Conservation (phyloP, 73 alveolate genomes). For the Symbiodinium pilosum region DNA sequence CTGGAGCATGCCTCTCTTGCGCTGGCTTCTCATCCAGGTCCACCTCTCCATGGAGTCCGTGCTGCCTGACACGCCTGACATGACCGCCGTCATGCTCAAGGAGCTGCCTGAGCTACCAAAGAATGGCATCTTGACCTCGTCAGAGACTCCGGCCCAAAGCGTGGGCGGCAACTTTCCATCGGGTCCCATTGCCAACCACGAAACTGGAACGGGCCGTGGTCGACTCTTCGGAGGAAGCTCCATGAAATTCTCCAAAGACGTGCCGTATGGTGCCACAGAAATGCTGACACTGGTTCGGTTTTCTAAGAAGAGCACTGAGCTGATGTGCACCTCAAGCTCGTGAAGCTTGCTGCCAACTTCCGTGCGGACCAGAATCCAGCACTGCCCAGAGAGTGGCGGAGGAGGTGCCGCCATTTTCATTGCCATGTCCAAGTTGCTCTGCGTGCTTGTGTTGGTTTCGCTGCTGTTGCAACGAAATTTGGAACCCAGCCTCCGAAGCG, state of each 20-base stretch:
- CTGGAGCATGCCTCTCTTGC: constrained; percentile 42
- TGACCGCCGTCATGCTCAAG: constrained; percentile 37
- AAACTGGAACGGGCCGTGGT: constrained; percentile 53
- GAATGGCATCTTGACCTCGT: constrained; percentile 46
- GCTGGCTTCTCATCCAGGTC: constrained; percentile 57
- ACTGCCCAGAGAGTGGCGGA: neutral
- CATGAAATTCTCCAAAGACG: constrained; percentile 42
- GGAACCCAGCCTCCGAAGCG: neutral
- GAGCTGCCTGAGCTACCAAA: constrained; percentile 51
- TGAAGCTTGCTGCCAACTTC: constrained; percentile 71
- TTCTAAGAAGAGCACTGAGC: constrained; percentile 84
- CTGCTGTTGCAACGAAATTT: constrained; percentile 39
- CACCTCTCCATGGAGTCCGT: constrained; percentile 41
- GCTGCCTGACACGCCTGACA: constrained; percentile 58
- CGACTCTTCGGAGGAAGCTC: constrained; percentile 38
- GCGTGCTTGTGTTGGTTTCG: constrained; percentile 33
- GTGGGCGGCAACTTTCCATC: constrained; percentile 30
- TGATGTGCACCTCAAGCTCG: constrained; percentile 61
- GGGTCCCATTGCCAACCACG: constrained; percentile 34
- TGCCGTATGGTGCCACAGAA: constrained; percentile 75
- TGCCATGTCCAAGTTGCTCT: constrained; percentile 63
- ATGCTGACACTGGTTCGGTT: constrained; percentile 59
- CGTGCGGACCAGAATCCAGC: constrained; percentile 73
- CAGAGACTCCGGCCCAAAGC: constrained; percentile 66
- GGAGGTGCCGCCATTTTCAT: neutral